Base-by-base conservation (phyloP, 2,329 filamentous ascomycete species). In the Pochonia chlamydosporia region DNA sequence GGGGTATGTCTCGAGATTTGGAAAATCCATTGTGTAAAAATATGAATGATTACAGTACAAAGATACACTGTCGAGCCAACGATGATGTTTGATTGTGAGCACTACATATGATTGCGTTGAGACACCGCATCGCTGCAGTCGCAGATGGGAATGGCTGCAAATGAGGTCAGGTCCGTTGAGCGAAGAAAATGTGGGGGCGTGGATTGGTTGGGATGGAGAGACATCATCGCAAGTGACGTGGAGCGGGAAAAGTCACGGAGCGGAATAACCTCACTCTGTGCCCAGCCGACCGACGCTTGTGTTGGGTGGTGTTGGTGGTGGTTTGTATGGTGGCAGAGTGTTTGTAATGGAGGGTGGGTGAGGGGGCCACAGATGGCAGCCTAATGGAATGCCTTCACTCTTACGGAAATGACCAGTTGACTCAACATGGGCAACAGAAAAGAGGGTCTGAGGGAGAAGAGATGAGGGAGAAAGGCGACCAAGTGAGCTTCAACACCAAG, bases 21-120 rank as follows among this genome's bases (percentile, higher is more conserved):
- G 24, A 26, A 10, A 14, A 28, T 26, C 40, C 26, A 24, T 24
- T 20, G 26, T 42, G 24, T 41, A 31, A 44, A 40, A 52, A 39
- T 42, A 52, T 14, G 42, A 20, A 42, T 46, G 37, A 43, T 28
- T 39, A 21, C n/a, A n/a, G n/a, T 24, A 33, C 20, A 16, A 46
- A 14, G 25, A 18, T 26, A 21, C 10, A 11, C 7, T 33, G 16
- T 26, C 9, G 23, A 36, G 46, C 31, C 7, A 9, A 42, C 1
- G 14, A 42, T 3, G 18, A 39, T 35, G 5, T 11, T n/a, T 39
- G 33, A 7, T 7, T 9, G 8, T 1, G n/a, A 18, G 4, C 5
- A 20, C 4, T 13, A 21, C 4, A 36, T 36, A 20, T 18, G 7
- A n/a, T 36, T 36, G 33, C 33, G 16, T 21, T 36, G 33, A 36